Evolutionary conservation across 192 early-diverging fungal species (phyloP).

Genomic region (Coemansia sp.): DNA sequence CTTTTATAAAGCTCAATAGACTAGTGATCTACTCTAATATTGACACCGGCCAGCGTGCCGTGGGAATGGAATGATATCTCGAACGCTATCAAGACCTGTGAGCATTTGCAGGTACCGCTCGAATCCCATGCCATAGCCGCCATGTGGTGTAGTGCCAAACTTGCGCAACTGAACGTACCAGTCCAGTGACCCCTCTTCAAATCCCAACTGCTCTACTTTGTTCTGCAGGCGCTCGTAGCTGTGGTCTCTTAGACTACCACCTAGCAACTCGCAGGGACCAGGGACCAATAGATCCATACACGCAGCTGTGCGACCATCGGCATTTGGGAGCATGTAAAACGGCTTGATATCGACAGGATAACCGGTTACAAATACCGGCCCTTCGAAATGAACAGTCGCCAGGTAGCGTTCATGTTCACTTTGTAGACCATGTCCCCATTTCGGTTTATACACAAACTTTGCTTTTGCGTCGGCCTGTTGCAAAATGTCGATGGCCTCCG

Average conservation of each 20-base stretch:
- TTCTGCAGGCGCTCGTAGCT: slow-evolving; percentile 55
- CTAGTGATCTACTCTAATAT: slow-evolving; percentile 35
- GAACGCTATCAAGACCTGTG: slow-evolving; percentile 76
- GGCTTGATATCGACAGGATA: slow-evolving; percentile 79
- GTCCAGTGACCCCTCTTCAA: slow-evolving; percentile 67
- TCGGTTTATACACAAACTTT: slow-evolving; percentile 62
- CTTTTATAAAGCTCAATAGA: background rate
- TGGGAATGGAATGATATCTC: slow-evolving; percentile 70
- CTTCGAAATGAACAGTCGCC: slow-evolving; percentile 58
- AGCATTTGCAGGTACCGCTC: slow-evolving; percentile 77
- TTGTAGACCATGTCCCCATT: slow-evolving; percentile 74
- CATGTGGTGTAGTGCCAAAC: slow-evolving; percentile 82
- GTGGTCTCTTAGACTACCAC: slow-evolving; percentile 83
- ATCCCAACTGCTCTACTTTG: slow-evolving; percentile 56
- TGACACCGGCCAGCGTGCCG: slow-evolving; percentile 58
- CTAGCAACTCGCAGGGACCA: slow-evolving; percentile 78
- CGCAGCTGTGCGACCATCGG: slow-evolving; percentile 65
- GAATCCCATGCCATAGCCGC: slow-evolving; percentile 89
- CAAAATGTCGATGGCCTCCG: slow-evolving; percentile 72
- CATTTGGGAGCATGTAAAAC: slow-evolving; percentile 81
- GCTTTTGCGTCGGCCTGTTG: slow-evolving; percentile 50
- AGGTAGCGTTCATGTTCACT: slow-evolving; percentile 87
- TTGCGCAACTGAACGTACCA: slow-evolving; percentile 85
- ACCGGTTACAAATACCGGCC: slow-evolving; percentile 89
- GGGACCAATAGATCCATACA: slow-evolving; percentile 85